Base-by-base conservation (phyloP, 225 moss, liverwort and hornwort genomes). In the Climacium dendroides region DNA sequence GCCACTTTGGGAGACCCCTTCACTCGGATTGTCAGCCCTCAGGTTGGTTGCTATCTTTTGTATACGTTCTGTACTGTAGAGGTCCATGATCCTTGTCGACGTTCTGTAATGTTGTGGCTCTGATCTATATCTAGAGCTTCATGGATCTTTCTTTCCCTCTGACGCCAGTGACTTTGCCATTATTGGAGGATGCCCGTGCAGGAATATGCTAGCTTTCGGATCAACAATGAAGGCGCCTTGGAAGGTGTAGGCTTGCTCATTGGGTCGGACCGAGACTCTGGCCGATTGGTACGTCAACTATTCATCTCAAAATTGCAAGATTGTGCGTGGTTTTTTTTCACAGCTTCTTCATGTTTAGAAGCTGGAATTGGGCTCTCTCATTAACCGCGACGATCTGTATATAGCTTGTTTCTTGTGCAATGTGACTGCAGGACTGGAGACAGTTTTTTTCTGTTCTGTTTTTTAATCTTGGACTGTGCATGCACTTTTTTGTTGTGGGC, bases 241-340 rank as follows among this genome's bases (percentile, higher is more conserved):
- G 96, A 99, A 90, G 98, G 98, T 72, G 97, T 99, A 22, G 98
- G 98, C 52, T 87, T 99, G 84, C 94, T 97, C 77, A 97, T 99
- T 89, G 96, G 95, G 73, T 93, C 96, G 41, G 97, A 99, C 87
- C 94, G 94, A 73, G 94, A 95, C 69, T 97, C 98, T 50, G 98
- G 98, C 76, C 97, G 97, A 84, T 87, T 98, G 96, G 97, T 97
- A 94, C 64, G 86, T 90, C 77, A 41, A 78, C 43, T 35, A 37
- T 34, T 50, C 57, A 41, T 80, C 84, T 67, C 66, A 78, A 39
- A 54, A 77, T 37, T 64, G 71, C 32, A 79, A 48, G 87, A 43
- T n/a, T 50, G 53, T 65, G 59, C 57, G 54, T 61, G 35, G 57
- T 12, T 58, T 79, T 41, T 10, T 28, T 58, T 48, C 32, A 52